Percentiles rank a stretch among this genome's conserved stretches.
phyloP scores from a whole-genome alignment of 805 yeast species.

The Cyberlindnera galapagoensis region DNA sequence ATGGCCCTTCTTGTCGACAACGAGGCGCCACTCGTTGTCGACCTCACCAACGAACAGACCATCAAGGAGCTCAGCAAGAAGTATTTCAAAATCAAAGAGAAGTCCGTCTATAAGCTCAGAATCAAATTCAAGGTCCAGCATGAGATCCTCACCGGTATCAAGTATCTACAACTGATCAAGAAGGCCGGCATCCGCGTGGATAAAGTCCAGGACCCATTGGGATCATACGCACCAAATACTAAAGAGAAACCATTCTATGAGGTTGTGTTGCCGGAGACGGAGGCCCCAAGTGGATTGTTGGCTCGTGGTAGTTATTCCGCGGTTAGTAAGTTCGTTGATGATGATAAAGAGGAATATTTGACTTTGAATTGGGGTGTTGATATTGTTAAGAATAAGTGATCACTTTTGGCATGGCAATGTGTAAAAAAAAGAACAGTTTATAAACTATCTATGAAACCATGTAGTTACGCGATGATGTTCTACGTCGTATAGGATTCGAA shows the following conservation, averaged over 20 bases:
- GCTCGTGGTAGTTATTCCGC: conserved; percentile 87
- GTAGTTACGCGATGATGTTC: too few species aligned
- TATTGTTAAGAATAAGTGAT: conserved; percentile 51
- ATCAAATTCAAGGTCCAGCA: conserved; percentile 82
- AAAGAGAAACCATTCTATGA: conserved; percentile 72
- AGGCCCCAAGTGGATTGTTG: conserved; percentile 85
- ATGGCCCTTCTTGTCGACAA: conserved; percentile 68
- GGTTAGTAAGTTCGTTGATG: conserved; percentile 76
- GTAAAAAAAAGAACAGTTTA: too few species aligned
- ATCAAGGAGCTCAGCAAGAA: conserved; percentile 53
- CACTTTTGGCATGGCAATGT: too few species aligned
- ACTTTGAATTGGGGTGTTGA: conserved; percentile 81
- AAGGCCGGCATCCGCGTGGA: conserved; percentile 86
- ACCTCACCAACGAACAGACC: conserved; percentile 56
- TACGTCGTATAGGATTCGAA: too few species aligned
- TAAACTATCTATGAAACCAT: too few species aligned
- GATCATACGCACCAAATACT: conserved; percentile 88
- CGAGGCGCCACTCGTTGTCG: conserved; percentile 60
- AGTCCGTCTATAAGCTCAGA: conserved; percentile 61
- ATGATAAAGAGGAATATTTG: conserved; percentile 70
- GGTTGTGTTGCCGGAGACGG: conserved; percentile 56
- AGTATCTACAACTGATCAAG: conserved; percentile 77
- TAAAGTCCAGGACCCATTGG: conserved; percentile 80
- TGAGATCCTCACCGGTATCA: conserved; percentile 85
- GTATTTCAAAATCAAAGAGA: conserved; percentile 73